Evolutionary conservation across 2,329 filamentous ascomycete genomes (phyloP).

Genomic region (Chaetomium olivaceum): DNA sequence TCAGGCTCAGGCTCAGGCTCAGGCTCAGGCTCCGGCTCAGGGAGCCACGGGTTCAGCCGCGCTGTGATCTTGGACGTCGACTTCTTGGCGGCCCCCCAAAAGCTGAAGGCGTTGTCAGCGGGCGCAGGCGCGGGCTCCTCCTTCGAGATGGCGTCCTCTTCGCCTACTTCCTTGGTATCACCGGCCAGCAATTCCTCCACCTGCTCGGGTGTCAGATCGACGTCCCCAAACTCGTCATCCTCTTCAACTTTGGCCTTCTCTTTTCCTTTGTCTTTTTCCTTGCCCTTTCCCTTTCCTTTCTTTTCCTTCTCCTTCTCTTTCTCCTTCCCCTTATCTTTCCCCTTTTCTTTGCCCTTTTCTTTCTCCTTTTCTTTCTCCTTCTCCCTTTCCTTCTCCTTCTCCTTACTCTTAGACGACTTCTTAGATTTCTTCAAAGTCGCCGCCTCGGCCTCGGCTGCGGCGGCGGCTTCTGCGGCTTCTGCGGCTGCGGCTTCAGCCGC

Average conservation of each 20-base stretch:
- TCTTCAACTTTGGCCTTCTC: constrained; percentile 31
- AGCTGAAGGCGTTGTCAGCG: constrained; percentile 52
- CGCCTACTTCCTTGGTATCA: constrained; percentile 29
- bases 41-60: constrained; percentile 32
- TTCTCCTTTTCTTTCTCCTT: constrained; percentile 34
- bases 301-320: constrained; percentile 10
- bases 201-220: constrained; percentile 46
- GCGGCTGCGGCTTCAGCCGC: constrained; percentile 24
- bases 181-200: constrained; percentile 46
- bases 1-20: too few relatives aligned
- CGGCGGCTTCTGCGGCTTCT: constrained; percentile 26
- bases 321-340: constrained; percentile 25
- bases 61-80: constrained; percentile 39
- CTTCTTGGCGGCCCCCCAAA: constrained; percentile 58
- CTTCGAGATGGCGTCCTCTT: constrained; percentile 34
- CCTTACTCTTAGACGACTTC: constrained; percentile 38
- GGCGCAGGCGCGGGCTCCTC: constrained; percentile 27
- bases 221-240: constrained; percentile 38
- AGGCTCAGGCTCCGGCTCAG: too few relatives aligned
- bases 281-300: constrained; percentile 34
- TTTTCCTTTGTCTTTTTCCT: constrained; percentile 32
- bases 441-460: constrained; percentile 25
- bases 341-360: constrained; percentile 34
- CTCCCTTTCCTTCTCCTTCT: constrained; percentile 23
- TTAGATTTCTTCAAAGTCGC: constrained; percentile 44